Percentiles rank a stretch among this genome's conserved stretches.
Evolutionary conservation across 2,329 filamentous ascomycete genomes (phyloP).

Genomic region (Elsinoe perseae): DNA sequence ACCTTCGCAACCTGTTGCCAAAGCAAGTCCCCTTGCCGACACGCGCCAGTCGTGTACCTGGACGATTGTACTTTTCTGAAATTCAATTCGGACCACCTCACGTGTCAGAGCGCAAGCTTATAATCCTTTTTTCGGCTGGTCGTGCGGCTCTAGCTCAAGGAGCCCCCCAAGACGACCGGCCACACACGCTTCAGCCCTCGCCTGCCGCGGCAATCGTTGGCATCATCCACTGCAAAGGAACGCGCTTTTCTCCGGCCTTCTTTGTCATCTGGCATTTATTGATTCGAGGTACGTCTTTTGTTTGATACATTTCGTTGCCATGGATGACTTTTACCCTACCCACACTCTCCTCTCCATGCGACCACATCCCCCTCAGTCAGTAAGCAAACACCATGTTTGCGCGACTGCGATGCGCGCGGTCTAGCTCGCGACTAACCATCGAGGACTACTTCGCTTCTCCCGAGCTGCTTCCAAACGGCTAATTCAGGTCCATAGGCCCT

Average conservation of each 20-base stretch:
- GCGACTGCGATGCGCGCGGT: background rate
- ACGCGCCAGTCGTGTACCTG: slow-evolving; percentile 1
- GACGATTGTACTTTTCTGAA: background rate
- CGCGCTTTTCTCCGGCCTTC: slow-evolving; percentile 15
- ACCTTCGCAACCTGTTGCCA: slow-evolving; percentile 9
- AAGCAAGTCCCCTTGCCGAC: slow-evolving; percentile 5
- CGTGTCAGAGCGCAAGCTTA: background rate
- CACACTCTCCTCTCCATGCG: background rate
- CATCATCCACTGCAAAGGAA: slow-evolving; percentile 16
- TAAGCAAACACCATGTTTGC: slow-evolving; percentile 1
- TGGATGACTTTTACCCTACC: background rate
- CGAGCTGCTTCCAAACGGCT: slow-evolving; percentile 5
- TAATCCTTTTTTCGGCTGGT: background rate
- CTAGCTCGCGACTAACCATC: background rate
- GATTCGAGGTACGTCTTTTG: slow-evolving; percentile 16
- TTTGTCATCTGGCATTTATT: slow-evolving; percentile 13
- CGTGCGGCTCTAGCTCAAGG: background rate
- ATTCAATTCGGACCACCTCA: background rate
- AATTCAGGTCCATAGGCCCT: background rate
- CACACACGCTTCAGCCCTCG: background rate
- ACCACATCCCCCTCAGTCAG: background rate
- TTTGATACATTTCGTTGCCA: background rate
- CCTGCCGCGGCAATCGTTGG: slow-evolving; percentile 13
- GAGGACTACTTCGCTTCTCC: background rate
- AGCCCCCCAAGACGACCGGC: background rate